These are phyloP conservation scores for Metschnikowia arizonensis DNA, from an alignment of 805 yeast genomes.

Conservation along the genomic window DNA sequence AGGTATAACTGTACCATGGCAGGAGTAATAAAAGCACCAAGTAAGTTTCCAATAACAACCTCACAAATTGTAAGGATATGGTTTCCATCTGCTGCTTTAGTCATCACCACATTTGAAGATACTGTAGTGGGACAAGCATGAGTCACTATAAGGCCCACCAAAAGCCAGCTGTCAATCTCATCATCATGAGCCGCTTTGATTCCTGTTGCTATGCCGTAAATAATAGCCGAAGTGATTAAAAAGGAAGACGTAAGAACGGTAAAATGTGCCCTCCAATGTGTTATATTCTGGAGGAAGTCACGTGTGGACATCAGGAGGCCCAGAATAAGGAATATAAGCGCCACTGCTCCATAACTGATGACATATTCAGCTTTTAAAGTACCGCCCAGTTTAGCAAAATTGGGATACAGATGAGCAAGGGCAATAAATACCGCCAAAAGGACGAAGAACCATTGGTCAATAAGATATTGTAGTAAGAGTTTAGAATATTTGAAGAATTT, in stretches of 20 bases:
- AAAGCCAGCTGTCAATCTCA: constrained; percentile 67
- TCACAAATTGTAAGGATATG: constrained; percentile 75
- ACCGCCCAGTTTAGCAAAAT: constrained; percentile 82
- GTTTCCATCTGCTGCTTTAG: constrained; percentile 80
- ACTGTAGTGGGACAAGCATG: constrained; percentile 91
- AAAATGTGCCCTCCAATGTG: constrained; percentile 79
- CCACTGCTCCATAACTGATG: constrained; percentile 84
- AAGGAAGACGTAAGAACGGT: constrained; percentile 66
- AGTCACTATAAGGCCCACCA: constrained; percentile 78
- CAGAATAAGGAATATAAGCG: constrained; percentile 74
- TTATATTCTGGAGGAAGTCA: constrained; percentile 56
- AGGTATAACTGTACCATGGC: constrained; percentile 72
- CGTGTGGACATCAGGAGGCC: constrained; percentile 74
- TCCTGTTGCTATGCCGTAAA: constrained; percentile 70
- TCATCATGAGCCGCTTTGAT: constrained; percentile 53
- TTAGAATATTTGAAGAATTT: constrained; percentile 3
- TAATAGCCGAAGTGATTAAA: constrained; percentile 63
- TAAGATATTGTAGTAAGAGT: constrained; percentile 23
- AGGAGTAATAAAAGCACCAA: constrained; percentile 87
- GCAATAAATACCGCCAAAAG: constrained; percentile 68
- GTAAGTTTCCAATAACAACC: constrained; percentile 76
- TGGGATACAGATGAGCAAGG: constrained; percentile 73
- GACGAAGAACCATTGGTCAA: constrained; percentile 71
- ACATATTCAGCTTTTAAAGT: constrained; percentile 67
- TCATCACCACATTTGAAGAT: constrained; percentile 89